Percentiles rank a stretch among this genome's conserved stretches.
These are phyloP conservation scores for Ascosphaera aggregata DNA, from an alignment of 2,329 filamentous ascomycete genomes.

Conservation along the genomic window DNA sequence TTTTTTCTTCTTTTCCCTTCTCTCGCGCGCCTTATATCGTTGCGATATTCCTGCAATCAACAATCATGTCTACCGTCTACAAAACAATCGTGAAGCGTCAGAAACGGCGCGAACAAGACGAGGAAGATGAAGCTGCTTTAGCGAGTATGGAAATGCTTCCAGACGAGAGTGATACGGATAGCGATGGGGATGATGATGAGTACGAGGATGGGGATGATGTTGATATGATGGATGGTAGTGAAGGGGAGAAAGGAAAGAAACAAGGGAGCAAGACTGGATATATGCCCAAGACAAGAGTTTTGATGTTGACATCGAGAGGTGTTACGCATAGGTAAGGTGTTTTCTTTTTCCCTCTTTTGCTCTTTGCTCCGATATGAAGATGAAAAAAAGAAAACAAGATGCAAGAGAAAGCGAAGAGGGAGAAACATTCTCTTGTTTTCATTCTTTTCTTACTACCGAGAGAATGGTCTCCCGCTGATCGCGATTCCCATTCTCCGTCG, in stretches of 20 bases:
- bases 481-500: slow-evolving; percentile 2
- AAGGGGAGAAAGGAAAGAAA: slow-evolving; percentile 39
- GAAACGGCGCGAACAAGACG: slow-evolving; percentile 7
- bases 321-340: slow-evolving; percentile 54
- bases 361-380: slow-evolving; percentile 1
- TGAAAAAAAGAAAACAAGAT: neutral
- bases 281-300: slow-evolving; percentile 35
- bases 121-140: slow-evolving; percentile 1
- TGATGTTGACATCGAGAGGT: slow-evolving; percentile 80
- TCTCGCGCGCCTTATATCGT: neutral
- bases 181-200: neutral
- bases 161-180: neutral
- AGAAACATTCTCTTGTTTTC: slow-evolving; percentile 3
- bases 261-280: slow-evolving; percentile 7
- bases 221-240: slow-evolving; percentile 10
- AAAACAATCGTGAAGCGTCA: slow-evolving; percentile 25
- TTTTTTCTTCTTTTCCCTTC: slow-evolving; percentile 1
- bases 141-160: neutral
- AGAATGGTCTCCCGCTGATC: neutral
- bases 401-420: neutral
- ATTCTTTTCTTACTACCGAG: slow-evolving; percentile 4
- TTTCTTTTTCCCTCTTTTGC: neutral
- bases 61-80: slow-evolving; percentile 31
- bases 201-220: slow-evolving; percentile 3
- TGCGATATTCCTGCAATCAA: neutral